Conservation (phyloP, 371 early-diverging fungal genomes). For the Batkoa obscura region DNA sequence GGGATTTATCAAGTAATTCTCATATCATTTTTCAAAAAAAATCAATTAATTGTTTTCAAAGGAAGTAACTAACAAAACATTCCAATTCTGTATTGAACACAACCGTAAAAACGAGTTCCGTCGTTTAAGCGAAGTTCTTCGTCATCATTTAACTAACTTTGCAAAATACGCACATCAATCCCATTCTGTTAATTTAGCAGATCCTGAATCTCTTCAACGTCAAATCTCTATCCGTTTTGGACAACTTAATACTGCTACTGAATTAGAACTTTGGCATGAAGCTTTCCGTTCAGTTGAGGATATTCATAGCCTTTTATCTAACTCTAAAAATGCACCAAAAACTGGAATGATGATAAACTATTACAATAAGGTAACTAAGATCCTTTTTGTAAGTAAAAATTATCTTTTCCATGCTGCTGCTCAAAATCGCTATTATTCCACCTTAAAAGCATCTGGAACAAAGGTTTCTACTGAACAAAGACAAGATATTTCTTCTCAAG, state of each 20-base stretch:
- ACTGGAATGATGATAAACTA: slow-evolving; percentile 89
- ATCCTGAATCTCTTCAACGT: slow-evolving; percentile 88
- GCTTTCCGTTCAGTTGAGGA: slow-evolving; percentile 94
- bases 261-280: slow-evolving; percentile 97
- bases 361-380: slow-evolving; percentile 88
- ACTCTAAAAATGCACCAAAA: slow-evolving; percentile 82
- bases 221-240: slow-evolving; percentile 88
- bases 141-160: slow-evolving; percentile 77
- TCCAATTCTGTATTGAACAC: slow-evolving; percentile 87
- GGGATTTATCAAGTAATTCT: slow-evolving; percentile 61
- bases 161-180: slow-evolving; percentile 85
- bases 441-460: slow-evolving; percentile 53
- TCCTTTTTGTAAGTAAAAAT: slow-evolving; percentile 90
- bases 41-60: not conserved
- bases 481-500: slow-evolving; percentile 71
- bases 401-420: slow-evolving; percentile 94
- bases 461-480: slow-evolving; percentile 47
- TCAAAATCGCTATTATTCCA: slow-evolving; percentile 79
- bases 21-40: not conserved
- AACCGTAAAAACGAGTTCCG: slow-evolving; percentile 95
- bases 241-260: slow-evolving; percentile 84
- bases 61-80: slow-evolving; percentile 57
- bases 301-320: slow-evolving; percentile 78
- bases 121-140: slow-evolving; percentile 87
- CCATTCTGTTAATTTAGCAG: slow-evolving; percentile 80